A percentile compares a stretch with the other conserved stretches of the same genome.
These are phyloP conservation scores for Suhomyces emberorum DNA, from an alignment of 805 yeast genomes.

Conservation along the genomic window DNA sequence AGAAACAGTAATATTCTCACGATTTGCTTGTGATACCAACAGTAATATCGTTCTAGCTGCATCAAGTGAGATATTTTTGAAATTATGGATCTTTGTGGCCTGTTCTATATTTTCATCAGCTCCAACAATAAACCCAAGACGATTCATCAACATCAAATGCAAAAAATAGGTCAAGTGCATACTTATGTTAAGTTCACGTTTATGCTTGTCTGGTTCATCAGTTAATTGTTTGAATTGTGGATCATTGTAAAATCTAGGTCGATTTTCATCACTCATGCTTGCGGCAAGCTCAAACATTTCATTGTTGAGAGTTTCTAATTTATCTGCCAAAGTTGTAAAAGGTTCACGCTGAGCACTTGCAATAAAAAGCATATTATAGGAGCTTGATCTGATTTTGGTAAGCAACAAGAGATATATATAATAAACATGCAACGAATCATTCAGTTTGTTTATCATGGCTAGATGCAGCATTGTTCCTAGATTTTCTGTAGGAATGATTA, in stretches of 20 bases:
- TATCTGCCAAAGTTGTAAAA: slow-evolving; percentile 16
- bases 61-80: slow-evolving; percentile 29
- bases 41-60: slow-evolving; percentile 37
- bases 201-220: not conserved
- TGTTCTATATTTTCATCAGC: slow-evolving; percentile 15
- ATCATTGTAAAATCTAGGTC: slow-evolving; percentile 34
- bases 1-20: slow-evolving; percentile 17
- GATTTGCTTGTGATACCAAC: slow-evolving; percentile 20
- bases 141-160: slow-evolving; percentile 36
- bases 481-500: not conserved
- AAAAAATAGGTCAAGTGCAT: slow-evolving; percentile 31
- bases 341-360: slow-evolving; percentile 23
- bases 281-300: slow-evolving; percentile 26
- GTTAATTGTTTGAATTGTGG: slow-evolving; percentile 23
- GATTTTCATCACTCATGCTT: slow-evolving; percentile 13
- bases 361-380: slow-evolving; percentile 30
- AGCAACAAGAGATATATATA: slow-evolving; percentile 13
- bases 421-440: slow-evolving; percentile 1
- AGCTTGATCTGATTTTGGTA: slow-evolving; percentile 26
- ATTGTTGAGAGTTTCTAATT: slow-evolving; percentile 24
- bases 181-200: slow-evolving; percentile 15
- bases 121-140: slow-evolving; percentile 26
- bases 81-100: slow-evolving; percentile 16
- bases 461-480: not conserved
- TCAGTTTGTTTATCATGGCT: not conserved